Base-by-base conservation (phyloP, 2,329 filamentous ascomycete genomes). In the Leptodontidium sp. region DNA sequence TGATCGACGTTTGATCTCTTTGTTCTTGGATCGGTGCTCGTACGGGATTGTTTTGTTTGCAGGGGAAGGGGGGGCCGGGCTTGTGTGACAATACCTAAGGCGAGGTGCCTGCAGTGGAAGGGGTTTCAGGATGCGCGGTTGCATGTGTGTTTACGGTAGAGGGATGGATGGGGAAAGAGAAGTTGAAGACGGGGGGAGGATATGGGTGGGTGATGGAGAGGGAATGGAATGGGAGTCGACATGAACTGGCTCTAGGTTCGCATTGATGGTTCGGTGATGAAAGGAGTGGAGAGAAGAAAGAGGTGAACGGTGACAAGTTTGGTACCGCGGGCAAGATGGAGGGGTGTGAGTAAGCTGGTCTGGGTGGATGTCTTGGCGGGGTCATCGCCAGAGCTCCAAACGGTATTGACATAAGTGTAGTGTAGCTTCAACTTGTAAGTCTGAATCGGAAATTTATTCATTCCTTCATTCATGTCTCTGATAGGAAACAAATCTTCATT, bases 1-100 rank as follows among this genome's bases (percentile, higher is more conserved):
- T 59, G 57, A 59, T 59, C 57, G 38, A 4, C 38, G 57, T 59
- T 59, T 59, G 57, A 59, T 59, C 57, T 59, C 38, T 6, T 29
- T 59, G 57, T 9, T 45, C 55, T 59, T 17, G 26, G 57, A 45
- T 59, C 38, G 57, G 43, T 29, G 38, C 11, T 24, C n/a, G 47
- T 50, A 21, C 47, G 21, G 6, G 47, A 8, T 6, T 24, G n/a
- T 50, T 50, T 35, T 15, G 26, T 55, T 59, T 59, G 57, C 35
- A 58, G 32, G 35, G 53, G 35, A 40, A 35, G 52, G 14, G n/a
- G 29, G 15, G 29, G 15, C 14, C 12, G 17, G 8, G 29, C 6
- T 55, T 55, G 52, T 55, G 52, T 35, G 52, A 55, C 26, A 7
- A 8, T 32, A 6, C 6, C 29, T 6, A 6, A 32, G 29, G 29